A percentile compares a stretch with the other conserved stretches of the same genome.
Evolutionary conservation across 1,139 yeast species (phyloP).

Genomic region (Blastobotrys raffinosifermentans): DNA sequence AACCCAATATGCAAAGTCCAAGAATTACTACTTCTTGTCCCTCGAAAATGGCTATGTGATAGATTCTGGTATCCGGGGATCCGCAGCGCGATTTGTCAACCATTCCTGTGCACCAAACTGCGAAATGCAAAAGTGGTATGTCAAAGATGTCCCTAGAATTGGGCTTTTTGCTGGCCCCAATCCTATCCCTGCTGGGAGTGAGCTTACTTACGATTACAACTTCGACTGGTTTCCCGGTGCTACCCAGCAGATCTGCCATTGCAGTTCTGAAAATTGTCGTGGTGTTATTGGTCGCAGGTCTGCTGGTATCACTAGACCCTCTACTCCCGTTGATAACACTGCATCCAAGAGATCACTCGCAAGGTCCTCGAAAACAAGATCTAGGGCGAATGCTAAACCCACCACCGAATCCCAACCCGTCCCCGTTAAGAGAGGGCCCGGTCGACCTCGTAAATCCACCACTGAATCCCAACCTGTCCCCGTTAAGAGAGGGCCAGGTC

Average conservation of each 20-base stretch:
- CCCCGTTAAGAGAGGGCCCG: not conserved
- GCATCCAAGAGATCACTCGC: too few species aligned
- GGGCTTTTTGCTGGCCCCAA: conserved; percentile 37
- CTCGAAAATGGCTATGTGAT: conserved; percentile 36
- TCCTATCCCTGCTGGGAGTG: conserved; percentile 34
- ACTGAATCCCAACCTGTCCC: too few species aligned
- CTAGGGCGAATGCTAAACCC: too few species aligned
- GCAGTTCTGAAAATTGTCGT: conserved; percentile 36
- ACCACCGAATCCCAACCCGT: too few species aligned
- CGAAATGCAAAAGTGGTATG: conserved; percentile 41
- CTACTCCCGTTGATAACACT: not conserved
- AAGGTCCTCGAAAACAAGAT: too few species aligned
- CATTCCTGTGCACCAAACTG: conserved; percentile 42
- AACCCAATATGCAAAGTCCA: conserved; percentile 21
- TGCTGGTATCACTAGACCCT: conserved; percentile 1
- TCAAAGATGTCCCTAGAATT: conserved; percentile 36
- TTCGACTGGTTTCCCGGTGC: conserved; percentile 38
- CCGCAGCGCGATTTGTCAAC: conserved; percentile 40
- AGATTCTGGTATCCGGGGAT: conserved; percentile 38
- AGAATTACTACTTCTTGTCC: conserved; percentile 34
- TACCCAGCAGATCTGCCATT: conserved; percentile 35
- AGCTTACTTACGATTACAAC: conserved; percentile 40
- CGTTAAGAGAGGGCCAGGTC: not conserved
- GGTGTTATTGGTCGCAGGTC: conserved; percentile 31
- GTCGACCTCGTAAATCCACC: too few species aligned